Evolutionary conservation across 805 yeast genomes (phyloP).

Genomic region (Cyberlindnera galapagoensis): DNA sequence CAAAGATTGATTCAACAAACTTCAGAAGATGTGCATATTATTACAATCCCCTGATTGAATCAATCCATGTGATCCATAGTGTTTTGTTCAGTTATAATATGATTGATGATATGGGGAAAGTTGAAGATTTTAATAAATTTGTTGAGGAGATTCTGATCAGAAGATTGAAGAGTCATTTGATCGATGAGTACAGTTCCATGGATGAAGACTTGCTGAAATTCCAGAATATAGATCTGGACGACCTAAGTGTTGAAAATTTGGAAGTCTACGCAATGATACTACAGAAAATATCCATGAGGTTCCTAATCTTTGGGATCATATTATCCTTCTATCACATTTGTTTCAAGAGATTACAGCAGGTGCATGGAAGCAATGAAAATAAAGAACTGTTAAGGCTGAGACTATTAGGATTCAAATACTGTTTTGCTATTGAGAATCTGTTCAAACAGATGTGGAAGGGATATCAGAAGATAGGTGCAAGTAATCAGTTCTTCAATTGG

Average conservation of each 20-base stretch:
- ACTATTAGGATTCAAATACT: slow-evolving; percentile 12
- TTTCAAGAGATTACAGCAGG: slow-evolving; percentile 12
- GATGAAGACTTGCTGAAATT: slow-evolving; percentile 5
- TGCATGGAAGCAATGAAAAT: slow-evolving; percentile 7
- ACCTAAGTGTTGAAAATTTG: slow-evolving; percentile 6
- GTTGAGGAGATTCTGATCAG: slow-evolving; percentile 8
- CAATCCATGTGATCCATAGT: slow-evolving; percentile 11
- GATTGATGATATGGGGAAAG: slow-evolving; percentile 15
- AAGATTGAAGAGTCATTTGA: slow-evolving; percentile 7
- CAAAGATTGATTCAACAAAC: slow-evolving; percentile 13
- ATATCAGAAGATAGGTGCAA: slow-evolving; percentile 6
- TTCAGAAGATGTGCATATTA: slow-evolving; percentile 13
- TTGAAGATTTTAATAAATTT: slow-evolving; percentile 11
- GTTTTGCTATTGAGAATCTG: slow-evolving; percentile 8
- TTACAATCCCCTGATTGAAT: slow-evolving; percentile 10
- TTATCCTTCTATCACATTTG: slow-evolving; percentile 12
- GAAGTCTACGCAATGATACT: slow-evolving; percentile 6
- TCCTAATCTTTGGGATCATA: slow-evolving; percentile 6
- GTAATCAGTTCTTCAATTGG: slow-evolving; percentile 8
- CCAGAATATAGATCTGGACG: slow-evolving; percentile 7
- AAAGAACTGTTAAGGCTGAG: slow-evolving; percentile 3
- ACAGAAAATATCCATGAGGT: slow-evolving; percentile 11
- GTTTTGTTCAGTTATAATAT: slow-evolving; percentile 12
- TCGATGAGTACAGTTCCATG: slow-evolving; percentile 8
- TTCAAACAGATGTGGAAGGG: slow-evolving; percentile 14